phyloP scores from a whole-genome alignment of 371 early-diverging fungal genomes.

The Apophysomyces sp. region DNA sequence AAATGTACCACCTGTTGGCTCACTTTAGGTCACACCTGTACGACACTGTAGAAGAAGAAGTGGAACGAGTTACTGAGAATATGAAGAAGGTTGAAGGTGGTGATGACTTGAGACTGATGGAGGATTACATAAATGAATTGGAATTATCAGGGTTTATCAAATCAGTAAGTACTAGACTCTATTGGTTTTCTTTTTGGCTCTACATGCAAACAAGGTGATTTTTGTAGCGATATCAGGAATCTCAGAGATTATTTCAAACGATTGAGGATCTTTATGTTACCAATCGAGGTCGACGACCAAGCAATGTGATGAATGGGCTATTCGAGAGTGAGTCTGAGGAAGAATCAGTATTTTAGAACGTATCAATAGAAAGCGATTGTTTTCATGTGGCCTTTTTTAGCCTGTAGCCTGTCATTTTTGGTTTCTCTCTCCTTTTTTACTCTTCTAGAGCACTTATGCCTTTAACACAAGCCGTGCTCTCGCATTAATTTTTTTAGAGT shows the following conservation, averaged over 20 bases:
- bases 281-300: not conserved
- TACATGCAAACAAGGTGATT: not conserved
- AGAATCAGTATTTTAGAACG: not conserved
- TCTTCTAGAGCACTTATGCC: not conserved
- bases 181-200: not conserved
- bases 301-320: not conserved
- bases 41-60: slow-evolving; percentile 12
- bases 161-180: not conserved
- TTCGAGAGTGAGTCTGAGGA: not conserved
- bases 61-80: not conserved
- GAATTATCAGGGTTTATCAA: slow-evolving; percentile 8
- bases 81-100: not conserved
- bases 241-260: not conserved
- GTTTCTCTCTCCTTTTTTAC: not conserved
- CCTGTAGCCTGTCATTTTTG: slow-evolving; percentile 2
- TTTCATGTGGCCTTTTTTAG: slow-evolving; percentile 3
- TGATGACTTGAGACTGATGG: not conserved
- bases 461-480: not conserved
- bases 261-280: not conserved
- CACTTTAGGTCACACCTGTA: slow-evolving; percentile 20
- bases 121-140: slow-evolving; percentile 1
- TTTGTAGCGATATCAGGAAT: not conserved
- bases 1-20: slow-evolving; percentile 19
- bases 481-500: not conserved
- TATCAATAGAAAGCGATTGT: not conserved